phyloP scores from a whole-genome alignment of 1,284 basidiomycete species.

The Ceratobasidium sp. region DNA sequence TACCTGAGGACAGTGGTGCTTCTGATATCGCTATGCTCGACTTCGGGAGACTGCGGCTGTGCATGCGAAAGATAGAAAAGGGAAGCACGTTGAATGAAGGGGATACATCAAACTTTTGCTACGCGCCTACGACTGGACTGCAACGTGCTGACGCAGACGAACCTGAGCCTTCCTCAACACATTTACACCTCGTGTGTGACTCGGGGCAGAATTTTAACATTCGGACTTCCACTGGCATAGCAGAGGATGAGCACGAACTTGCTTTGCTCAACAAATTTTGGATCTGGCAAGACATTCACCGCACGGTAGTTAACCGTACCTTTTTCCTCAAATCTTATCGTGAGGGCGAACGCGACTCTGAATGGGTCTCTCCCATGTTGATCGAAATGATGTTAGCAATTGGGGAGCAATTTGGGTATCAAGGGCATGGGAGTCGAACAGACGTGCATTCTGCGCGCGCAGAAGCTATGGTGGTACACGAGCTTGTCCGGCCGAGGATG shows the following conservation, averaged over 20 bases:
- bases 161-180: neutral
- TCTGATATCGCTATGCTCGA: constrained; percentile 24
- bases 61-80: neutral
- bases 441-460: constrained; percentile 10
- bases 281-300: constrained; percentile 25
- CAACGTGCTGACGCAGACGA: neutral
- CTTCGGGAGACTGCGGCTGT: constrained; percentile 9
- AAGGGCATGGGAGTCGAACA: neutral
- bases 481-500: constrained; percentile 20
- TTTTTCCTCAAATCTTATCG: constrained; percentile 18
- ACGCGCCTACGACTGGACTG: constrained; percentile 4
- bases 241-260: constrained; percentile 8
- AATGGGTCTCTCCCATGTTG: constrained; percentile 34
- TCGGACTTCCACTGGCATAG: neutral
- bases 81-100: constrained; percentile 13
- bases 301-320: constrained; percentile 1
- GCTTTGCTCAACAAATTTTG: constrained; percentile 16
- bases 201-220: neutral
- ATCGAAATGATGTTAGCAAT: constrained; percentile 34
- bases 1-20: constrained; percentile 32
- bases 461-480: neutral
- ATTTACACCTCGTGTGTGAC: neutral
- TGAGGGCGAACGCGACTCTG: constrained; percentile 25
- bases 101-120: constrained; percentile 6
- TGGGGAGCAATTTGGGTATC: constrained; percentile 14